phyloP scores from a whole-genome alignment of 169 alveolate genomes.

The Plasmodium gonderi region DNA sequence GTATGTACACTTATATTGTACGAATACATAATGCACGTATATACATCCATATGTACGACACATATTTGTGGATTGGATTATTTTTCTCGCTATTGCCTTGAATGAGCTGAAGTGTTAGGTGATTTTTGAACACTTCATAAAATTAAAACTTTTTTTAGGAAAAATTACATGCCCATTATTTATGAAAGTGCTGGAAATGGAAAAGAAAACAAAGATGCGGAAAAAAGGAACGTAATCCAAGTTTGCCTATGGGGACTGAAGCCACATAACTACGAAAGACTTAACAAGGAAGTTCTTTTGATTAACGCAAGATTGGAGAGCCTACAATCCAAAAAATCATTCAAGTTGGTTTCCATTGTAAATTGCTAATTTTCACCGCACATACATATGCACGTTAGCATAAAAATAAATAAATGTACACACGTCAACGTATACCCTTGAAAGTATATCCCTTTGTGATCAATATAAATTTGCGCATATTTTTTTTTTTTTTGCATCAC shows the following conservation, averaged over 20 bases:
- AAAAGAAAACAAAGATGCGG: neutral
- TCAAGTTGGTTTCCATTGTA: slow-evolving; percentile 2
- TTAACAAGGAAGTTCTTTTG: slow-evolving; percentile 17
- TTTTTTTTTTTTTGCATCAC: neutral
- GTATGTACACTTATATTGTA: neutral
- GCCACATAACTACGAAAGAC: slow-evolving; percentile 20
- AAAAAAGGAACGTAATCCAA: slow-evolving; percentile 18
- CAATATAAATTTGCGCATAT: too few relatives aligned
- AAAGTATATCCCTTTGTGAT: too few relatives aligned
- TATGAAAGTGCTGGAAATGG: slow-evolving; percentile 22
- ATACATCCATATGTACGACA: neutral
- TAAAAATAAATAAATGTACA: neutral
- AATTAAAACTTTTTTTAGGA: slow-evolving; percentile 11
- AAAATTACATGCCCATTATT: slow-evolving; percentile 44
- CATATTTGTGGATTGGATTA: neutral
- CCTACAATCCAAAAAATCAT: slow-evolving; percentile 34
- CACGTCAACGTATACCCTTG: neutral
- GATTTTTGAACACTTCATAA: neutral
- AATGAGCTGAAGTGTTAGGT: neutral
- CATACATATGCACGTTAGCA: neutral
- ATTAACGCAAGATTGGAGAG: slow-evolving; percentile 46
- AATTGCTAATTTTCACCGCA: neutral
- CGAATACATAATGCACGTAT: neutral
- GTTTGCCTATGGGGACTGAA: slow-evolving; percentile 44
- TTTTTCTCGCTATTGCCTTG: neutral